Base-by-base conservation (phyloP, 768 basidiomycete species). In the Rhizopogon vinicolor region DNA sequence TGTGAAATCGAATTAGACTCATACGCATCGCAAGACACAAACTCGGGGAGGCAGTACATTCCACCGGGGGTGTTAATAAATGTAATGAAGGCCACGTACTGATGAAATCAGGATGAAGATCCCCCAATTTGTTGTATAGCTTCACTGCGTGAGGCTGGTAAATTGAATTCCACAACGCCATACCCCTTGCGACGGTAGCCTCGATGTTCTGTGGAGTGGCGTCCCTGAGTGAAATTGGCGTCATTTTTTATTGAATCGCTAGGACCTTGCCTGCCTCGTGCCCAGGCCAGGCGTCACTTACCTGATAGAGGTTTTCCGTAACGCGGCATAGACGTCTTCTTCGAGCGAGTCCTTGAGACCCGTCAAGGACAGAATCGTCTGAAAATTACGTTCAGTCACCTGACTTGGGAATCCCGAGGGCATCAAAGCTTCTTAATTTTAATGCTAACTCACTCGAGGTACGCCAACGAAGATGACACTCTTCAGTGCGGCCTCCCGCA, bases 41-140 rank as follows among this genome's bases (percentile, higher is more conserved):
- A 71, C 63, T 59, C 64, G 61, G 68, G 62, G 67, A 63, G 69
- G 69, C 65, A 57, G 53, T 67, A 59, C 58, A 55, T 61, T 61
- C 60, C 65, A 70, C 58, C 65, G 61, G 55, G 45, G 44, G 42
- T 66, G 67, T 72, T 70, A 70, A 70, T 63, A 63, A 55, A 44
- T 56, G 54, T 57, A 65, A 62, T 61, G 61, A 62, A 57, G 22
- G 68, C 7, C 65, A 84, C 90, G 76, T 72, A 93, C 91, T 78
- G 71, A 93, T 92, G 76, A 96, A 91, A 78, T 96, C 93, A 58
- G 93, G 93, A 72, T 96, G 93, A 75, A 92, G 91, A 54, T 82
- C 80, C 67, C 80, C 86, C 60, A 96, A 79, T 76, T 93, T 96
- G 75, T 84, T 76, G 73, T 91, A 82, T 67, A 96, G 83, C 75